Conservation (phyloP, 306 rosid species). For the Trichosanthes cucumerina region DNA sequence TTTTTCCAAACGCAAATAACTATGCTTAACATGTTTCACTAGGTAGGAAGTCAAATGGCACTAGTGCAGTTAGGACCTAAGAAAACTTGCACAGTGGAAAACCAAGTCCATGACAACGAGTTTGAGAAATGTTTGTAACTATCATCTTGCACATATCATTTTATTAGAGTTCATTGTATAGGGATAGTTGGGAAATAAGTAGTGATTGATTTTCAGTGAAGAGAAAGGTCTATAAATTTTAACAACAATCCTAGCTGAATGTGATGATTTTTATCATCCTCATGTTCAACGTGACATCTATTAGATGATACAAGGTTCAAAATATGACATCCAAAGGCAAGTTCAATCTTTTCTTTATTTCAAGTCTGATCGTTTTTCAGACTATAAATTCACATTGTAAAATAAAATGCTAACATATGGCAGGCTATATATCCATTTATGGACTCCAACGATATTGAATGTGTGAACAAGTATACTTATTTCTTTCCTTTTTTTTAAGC, state of each 20-base stretch:
- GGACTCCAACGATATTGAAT: background rate
- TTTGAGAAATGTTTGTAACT: background rate
- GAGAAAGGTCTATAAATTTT: background rate
- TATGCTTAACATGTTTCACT: background rate
- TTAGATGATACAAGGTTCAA: background rate
- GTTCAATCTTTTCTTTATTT: background rate
- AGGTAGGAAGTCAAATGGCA: background rate
- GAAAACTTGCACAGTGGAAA: background rate
- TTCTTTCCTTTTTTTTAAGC: background rate
- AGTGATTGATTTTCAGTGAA: background rate
- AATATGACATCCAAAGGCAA: background rate
- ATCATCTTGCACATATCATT: background rate
- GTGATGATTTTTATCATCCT: background rate
- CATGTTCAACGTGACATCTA: background rate
- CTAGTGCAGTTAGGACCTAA: background rate
- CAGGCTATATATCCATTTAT: background rate
- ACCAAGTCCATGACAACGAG: background rate
- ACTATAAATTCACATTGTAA: background rate
- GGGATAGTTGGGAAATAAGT: background rate
- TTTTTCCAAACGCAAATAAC: background rate
- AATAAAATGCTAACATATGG: background rate
- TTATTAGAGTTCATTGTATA: background rate
- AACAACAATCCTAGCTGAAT: background rate
- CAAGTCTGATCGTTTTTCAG: background rate
- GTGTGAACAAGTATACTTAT: background rate